Evolutionary conservation across 352 stramenopile genomes (phyloP), one percentile per base, ranked within the genome.

Genomic region (Phytophthora megakarya): DNA sequence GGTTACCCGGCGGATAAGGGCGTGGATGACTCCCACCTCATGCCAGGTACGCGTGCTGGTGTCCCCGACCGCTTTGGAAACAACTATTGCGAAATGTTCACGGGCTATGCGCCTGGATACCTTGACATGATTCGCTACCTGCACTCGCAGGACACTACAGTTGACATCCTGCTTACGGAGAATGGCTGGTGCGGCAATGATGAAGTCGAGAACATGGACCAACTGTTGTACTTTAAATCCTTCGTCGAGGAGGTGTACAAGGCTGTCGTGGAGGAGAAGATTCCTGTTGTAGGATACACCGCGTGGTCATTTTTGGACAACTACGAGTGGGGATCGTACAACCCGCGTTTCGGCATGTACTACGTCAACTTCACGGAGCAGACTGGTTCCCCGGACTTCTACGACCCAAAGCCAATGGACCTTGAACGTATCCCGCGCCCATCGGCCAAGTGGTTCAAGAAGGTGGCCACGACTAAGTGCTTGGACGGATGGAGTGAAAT

Each of bases 341-440:
- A 65, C 18, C 70, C 73, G 22, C 77, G 80, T 47, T 89, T 87
- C 64, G 80, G 80, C 13, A 69, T 89, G 45, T 89, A 82, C 66
- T 85, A 87, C 64, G 77, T 86, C 40, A 78, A 89, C 49, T 89
- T 78, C 61, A 78, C 76, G 32, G 38, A 52, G 25, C 48, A 76
- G 49, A 65, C 59, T 0, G 69, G 69, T 11, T 71, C 64, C 8
- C 51, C 52, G 5, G 53, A 73, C 40, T 68, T 61, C 37, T 73
- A 73, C 54, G 43, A 61, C n/a, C 69, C 69, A 4, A 71, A 73
- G 59, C 47, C 49, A 2, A 62, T 51, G 22, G 70, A 82, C 23
- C 45, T 86, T 10, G 43, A n/a, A 19, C 72, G 77, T 5, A 76
- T 74, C 2, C 70, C 77, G 11, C 75, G 77, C 11, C 53, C 66